Evolutionary conservation across 345 rosid genomes (phyloP), one percentile per base, ranked within the genome.

Genomic region (Crucihimalaya himalaica): DNA sequence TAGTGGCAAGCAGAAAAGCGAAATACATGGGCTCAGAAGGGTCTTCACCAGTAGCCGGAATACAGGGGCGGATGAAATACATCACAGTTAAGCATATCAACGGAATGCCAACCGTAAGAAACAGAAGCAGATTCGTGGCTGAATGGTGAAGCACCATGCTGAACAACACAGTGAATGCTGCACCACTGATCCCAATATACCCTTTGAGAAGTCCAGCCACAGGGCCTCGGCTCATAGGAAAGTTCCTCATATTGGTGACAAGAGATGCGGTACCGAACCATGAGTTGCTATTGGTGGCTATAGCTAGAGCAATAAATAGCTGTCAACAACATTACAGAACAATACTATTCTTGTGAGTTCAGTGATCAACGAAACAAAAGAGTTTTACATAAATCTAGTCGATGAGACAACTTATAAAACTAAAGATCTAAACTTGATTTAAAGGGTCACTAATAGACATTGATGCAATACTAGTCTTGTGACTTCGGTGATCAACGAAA

Each of bases 41-140:
- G 78, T 95, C 99, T 78, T 90, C 96, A 63, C 91, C 94, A 35
- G 91, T 87, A 76, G 89, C 89, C 4, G 98, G 97, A 19, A 85
- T 75, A 76, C 99, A 95, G 11, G 92, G 85, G 18, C 91, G 91
- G 63, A 95, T 73, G 32, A 92, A 85, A 82, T 84, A 90, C 88
- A 87, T 83, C 81, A 89, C 82, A 47, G 82, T 61, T 63, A 92
- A 75, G 76, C 94, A 86, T 54, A 90, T 40, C 32, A 86, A 47
- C 11, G 99, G 99, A 75, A 96, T 55, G 29, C 99, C 98, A 52
- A 92, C 39, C 0, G 94, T 74, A 28, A 96, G 88, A 76, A 90
- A 78, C 37, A 92, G 69, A 51, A 96, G 66, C 19, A 96, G 89
- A 28, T 79, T 71, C 4, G 91, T 68, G 50, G 97, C 69, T n/a